Evolutionary conservation across 139 green algal species (phyloP).

Genomic region (Raphidocelis subcapitata): DNA sequence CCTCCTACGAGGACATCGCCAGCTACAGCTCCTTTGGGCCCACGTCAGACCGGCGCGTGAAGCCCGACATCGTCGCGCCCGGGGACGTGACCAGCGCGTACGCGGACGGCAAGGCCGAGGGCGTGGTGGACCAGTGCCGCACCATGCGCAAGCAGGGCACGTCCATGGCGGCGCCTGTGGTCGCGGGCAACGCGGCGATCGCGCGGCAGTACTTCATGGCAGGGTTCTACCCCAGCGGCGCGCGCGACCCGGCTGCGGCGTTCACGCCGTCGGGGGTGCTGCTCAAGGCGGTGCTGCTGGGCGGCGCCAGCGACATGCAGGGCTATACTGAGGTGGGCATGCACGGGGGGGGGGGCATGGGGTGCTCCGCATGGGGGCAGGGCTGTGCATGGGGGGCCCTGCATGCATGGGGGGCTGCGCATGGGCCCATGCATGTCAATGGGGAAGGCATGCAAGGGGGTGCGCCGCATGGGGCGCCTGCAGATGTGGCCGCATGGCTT

Average conservation of each 20-base stretch:
- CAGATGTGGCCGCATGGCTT: too few species aligned
- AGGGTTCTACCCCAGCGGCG: conserved; percentile 58
- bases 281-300: conserved; percentile 84
- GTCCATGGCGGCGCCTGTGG: conserved; percentile 86
- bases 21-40: conserved; percentile 67
- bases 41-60: conserved; percentile 75
- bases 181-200: conserved; percentile 57
- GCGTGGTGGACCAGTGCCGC: too few species aligned
- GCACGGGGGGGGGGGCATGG: too few species aligned
- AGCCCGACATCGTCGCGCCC: conserved; percentile 87
- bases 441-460: too few species aligned
- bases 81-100: conserved; percentile 40
- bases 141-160: conserved; percentile 56
- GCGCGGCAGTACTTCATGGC: conserved; percentile 85
- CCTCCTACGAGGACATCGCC: conserved; percentile 59
- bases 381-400: too few species aligned
- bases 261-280: conserved; percentile 55
- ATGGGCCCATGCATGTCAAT: too few species aligned
- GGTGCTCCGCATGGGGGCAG: too few species aligned
- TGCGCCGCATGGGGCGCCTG: too few species aligned
- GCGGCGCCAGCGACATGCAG: conserved; percentile 49
- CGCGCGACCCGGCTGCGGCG: not conserved
- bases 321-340: conserved; percentile 35
- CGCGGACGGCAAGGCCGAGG: too few species aligned
- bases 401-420: too few species aligned